Percentiles rank a stretch among this genome's conserved stretches.
phyloP scores from a whole-genome alignment of 2,329 filamentous ascomycete species.

The Phialocephala subalpina region DNA sequence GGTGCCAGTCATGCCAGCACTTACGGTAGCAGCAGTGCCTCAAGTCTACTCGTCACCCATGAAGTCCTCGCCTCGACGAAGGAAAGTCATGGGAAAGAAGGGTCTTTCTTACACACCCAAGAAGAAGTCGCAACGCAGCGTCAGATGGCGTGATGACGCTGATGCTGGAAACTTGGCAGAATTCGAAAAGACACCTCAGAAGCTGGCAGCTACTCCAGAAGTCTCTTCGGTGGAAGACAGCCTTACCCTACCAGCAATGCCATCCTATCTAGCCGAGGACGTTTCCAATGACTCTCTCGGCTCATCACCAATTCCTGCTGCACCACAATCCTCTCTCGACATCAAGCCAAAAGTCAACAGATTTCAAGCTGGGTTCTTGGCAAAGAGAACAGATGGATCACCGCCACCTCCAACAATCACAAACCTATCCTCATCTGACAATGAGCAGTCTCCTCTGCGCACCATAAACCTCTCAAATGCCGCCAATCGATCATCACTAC shows the following conservation, averaged over 20 bases:
- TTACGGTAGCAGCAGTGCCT: conserved; percentile 45
- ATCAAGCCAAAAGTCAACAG: conserved; percentile 73
- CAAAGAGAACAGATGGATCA: conserved; percentile 69
- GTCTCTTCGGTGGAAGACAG: conserved; percentile 57
- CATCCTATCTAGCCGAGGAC: conserved; percentile 56
- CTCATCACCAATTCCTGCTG: conserved; percentile 62
- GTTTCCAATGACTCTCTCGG: conserved; percentile 49
- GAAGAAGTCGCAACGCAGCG: conserved; percentile 78
- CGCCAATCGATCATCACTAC: conserved; percentile 53
- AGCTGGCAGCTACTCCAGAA: conserved; percentile 65
- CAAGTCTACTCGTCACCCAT: conserved; percentile 66
- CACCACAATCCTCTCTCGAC: conserved; percentile 65
- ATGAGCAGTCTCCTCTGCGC: conserved; percentile 63
- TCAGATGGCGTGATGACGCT: conserved; percentile 92
- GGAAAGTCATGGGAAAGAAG: conserved; percentile 69
- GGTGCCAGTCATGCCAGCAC: conserved; percentile 47
- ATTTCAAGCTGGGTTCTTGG: conserved; percentile 89
- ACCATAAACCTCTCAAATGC: conserved; percentile 58
- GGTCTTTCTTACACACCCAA: conserved; percentile 85
- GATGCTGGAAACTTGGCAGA: conserved; percentile 87
- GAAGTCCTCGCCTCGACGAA: conserved; percentile 81
- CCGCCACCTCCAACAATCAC: conserved; percentile 67
- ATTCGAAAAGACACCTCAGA: conserved; percentile 89
- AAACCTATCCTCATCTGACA: conserved; percentile 62
- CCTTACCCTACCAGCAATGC: conserved; percentile 55